Base-by-base conservation (phyloP, 106 monocot species). In the Dioscorea zingiberensis region DNA sequence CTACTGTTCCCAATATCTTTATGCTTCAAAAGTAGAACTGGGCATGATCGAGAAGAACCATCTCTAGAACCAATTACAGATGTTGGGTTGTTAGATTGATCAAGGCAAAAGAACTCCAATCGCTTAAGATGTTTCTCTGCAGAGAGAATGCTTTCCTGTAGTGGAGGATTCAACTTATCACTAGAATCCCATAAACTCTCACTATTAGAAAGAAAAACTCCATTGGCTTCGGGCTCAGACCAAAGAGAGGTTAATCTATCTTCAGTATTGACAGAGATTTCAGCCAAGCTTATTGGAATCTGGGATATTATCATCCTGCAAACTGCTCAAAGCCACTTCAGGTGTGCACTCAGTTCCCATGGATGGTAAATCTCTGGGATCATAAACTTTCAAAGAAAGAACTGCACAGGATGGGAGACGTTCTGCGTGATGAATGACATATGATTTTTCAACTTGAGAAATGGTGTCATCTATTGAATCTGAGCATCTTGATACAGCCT, bases 1-100 rank as follows among this genome's bases (percentile, higher is more conserved):
- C 21, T 66, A 17, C 54, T 45, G 25, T 46, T 66, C 12, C 32
- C 62, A 11, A 46, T 48, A 56, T 69, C 68, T 17, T 59, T 63
- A 82, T 86, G 88, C 64, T 78, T 92, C 46, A 89, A 48, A 61
- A 97, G 73, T 54, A 97, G 60, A 65, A 92, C 48, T 16, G 88
- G 60, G 70, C 85, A 88, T 22, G 65, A 65, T 46, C 27, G 61
- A 70, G 58, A 44, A 66, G 28, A 66, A 67, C 22, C 18, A 25
- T 85, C 91, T 63, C 71, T 60, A 23, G 21, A 59, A 44, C 75
- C 71, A 66, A 48, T 45, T 58, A 62, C 27, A 53, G 38, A 32
- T 27, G 25, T 51, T 27, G 18, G 67, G 63, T 61, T 22, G 38
- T 47, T 60, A 4, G 60, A 23, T 13, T 67, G 54, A 69, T 86